Percentiles rank a stretch among this genome's conserved stretches.
phyloP scores from a whole-genome alignment of 306 rosid genomes.

The Echinosophora koreensis region DNA sequence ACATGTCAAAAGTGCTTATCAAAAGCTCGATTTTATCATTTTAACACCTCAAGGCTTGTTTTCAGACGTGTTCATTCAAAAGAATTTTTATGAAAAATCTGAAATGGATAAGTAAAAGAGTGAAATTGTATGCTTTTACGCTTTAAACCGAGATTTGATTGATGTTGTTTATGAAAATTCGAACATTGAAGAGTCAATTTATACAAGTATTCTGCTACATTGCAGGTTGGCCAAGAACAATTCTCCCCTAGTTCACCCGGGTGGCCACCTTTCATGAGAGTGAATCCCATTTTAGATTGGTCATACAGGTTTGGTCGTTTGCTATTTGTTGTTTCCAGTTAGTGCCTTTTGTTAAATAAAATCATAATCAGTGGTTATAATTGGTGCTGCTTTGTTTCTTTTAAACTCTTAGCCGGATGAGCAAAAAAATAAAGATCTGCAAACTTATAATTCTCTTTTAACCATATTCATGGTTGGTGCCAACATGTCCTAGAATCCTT shows the following conservation, averaged over 20 bases:
- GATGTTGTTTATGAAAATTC: constrained; percentile 10
- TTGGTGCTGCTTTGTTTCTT: constrained; percentile 33
- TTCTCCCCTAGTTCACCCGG: constrained; percentile 97
- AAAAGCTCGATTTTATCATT: constrained; percentile 23
- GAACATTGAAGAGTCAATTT: constrained; percentile 19
- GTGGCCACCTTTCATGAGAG: constrained; percentile 99
- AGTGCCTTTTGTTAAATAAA: constrained; percentile 10
- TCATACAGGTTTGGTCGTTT: constrained; percentile 70
- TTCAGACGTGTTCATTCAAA: background rate
- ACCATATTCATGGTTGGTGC: constrained; percentile 4
- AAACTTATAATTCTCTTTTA: constrained; percentile 12
- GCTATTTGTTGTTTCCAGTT: constrained; percentile 28
- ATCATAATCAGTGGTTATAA: constrained; percentile 31
- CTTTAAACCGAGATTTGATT: constrained; percentile 29
- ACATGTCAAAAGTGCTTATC: background rate
- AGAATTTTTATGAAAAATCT: constrained; percentile 18
- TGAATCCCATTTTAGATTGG: constrained; percentile 98
- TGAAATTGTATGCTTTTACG: background rate
- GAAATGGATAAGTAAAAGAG: constrained; percentile 10
- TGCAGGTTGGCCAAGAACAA: constrained; percentile 95
- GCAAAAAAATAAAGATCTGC: constrained; percentile 29
- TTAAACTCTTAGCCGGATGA: constrained; percentile 25
- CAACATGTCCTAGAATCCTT: constrained; percentile 2
- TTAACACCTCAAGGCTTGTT: background rate
- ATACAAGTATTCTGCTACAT: constrained; percentile 39